Conservation (phyloP, 257 asterid genomes). For the Orobanche coerulescens region DNA sequence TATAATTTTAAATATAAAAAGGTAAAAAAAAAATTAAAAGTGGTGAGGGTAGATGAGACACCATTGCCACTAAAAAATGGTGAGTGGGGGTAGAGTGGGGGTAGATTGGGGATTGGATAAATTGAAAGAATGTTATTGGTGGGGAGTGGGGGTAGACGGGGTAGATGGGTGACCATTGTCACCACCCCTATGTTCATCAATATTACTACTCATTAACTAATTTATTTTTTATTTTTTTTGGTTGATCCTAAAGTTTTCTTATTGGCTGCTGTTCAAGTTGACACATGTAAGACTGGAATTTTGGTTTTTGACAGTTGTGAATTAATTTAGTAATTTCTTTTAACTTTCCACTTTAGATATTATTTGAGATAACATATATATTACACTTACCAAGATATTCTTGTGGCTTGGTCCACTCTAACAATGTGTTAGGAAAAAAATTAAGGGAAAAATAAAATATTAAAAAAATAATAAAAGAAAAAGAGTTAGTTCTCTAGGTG, state of each 20-base stretch:
- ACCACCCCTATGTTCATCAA: neutral
- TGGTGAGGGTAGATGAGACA: no score
- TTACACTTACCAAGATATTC: constrained; percentile 26
- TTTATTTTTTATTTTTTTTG: neutral
- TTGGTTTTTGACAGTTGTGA: constrained; percentile 10
- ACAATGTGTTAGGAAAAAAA: neutral
- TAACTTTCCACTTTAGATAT: neutral
- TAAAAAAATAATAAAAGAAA: neutral
- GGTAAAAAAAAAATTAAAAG: no score
- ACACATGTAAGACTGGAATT: constrained; percentile 22
- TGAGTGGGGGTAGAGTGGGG: no score
- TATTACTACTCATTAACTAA: neutral
- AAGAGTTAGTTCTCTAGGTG: constrained; percentile 36
- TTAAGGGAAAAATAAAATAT: neutral
- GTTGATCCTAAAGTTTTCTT: neutral
- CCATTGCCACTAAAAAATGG: no score
- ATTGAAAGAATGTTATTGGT: no score
- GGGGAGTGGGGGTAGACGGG: no score
- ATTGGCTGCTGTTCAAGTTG: constrained; percentile 5
- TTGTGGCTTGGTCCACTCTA: constrained; percentile 12
- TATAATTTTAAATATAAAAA: no score
- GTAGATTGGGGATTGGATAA: no score
- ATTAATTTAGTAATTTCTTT: neutral
- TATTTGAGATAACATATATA: neutral
- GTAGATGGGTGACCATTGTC: no score